phyloP scores from a whole-genome alignment of 495 filamentous ascomycete genomes.

The Penicillium maclennaniae region DNA sequence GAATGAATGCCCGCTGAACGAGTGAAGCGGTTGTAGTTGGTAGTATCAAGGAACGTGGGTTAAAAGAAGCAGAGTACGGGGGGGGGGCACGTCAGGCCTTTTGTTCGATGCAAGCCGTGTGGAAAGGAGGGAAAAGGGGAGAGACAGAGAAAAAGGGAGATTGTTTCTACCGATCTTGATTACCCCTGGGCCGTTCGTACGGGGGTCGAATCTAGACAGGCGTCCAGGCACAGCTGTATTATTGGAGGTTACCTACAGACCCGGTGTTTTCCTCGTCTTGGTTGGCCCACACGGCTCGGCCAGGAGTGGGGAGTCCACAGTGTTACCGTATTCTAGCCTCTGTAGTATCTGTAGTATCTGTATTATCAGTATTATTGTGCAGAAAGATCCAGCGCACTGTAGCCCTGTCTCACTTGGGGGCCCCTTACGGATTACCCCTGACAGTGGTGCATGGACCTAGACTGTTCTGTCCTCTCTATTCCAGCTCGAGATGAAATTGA shows the following conservation, averaged over 20 bases:
- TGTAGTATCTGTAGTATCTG: too few relatives aligned
- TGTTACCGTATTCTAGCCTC: too few relatives aligned
- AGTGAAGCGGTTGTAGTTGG: conserved; percentile 82
- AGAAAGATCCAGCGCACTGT: not conserved
- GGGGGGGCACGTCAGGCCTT: conserved; percentile 51
- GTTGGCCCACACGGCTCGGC: conserved; percentile 29
- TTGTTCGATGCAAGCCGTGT: conserved; percentile 36
- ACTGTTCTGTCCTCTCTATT: too few relatives aligned
- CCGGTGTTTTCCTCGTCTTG: conserved; percentile 8
- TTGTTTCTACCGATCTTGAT: conserved; percentile 23
- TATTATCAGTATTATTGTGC: too few relatives aligned
- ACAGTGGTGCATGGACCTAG: not conserved
- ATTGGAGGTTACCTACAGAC: conserved; percentile 8
- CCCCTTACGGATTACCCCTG: conserved; percentile 6
- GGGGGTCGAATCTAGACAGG: conserved; percentile 12
- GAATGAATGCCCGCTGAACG: conserved; percentile 93
- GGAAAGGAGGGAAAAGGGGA: conserved; percentile 29
- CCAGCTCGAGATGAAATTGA: too few relatives aligned
- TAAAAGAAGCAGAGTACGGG: conserved; percentile 32
- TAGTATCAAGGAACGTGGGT: conserved; percentile 37
- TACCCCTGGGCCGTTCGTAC: not conserved
- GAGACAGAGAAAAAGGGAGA: conserved; percentile 16
- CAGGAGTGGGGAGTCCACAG: conserved; percentile 16
- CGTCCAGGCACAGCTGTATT: conserved; percentile 16
- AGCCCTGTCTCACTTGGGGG: conserved; percentile 6